Base-by-base conservation (phyloP, 495 filamentous ascomycete genomes). In the Penicillium ochrochloron region DNA sequence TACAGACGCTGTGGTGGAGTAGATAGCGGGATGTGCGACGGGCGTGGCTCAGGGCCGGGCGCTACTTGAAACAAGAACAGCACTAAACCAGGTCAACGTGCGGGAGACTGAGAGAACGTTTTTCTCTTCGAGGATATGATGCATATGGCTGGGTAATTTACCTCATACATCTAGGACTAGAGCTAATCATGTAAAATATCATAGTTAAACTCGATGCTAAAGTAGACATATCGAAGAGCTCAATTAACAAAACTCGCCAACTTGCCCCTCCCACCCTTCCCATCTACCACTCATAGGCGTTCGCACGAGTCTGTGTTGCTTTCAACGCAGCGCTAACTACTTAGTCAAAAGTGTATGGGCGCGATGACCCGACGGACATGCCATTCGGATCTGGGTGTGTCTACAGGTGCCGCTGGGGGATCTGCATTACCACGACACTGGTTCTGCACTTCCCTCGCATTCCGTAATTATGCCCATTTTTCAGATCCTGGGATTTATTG, bases 41-140 rank as follows among this genome's bases (percentile, higher is more conserved):
- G 42, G 44, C 29, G 57, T 29, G 42, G 57, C 39, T 52, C 59
- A 54, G 27, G 59, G 59, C 23, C 29, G 21, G 60, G 60, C 52
- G 60, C 60, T 62, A 62, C 60, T 57, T 39, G 60, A 62, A 57
- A 62, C 60, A 35, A 37, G 29, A 34, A 21, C 33, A 23, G 44
- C 21, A 44, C 56, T 29, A 44, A 44, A 19, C 19, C 19, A 14
- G 4, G 34, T 5, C 56, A 58, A 27, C 25, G 21, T 41, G 39
- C 21, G 21, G 3, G 8, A 23, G 50, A 27, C 4, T 3, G 25
- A 33, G 51, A 0, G 51, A 53, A 31, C 3, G 9, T 44, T 44
- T 6, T 0, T 21, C 8, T 44, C 2, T n/a, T 46, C 42, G n/a
- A 46, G 1, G 19, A 25, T 7, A 48, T 23, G 19, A n/a, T 48